A percentile compares a stretch with the other conserved stretches of the same genome.
These are phyloP conservation scores for Echinochloa phyllopogon DNA, from an alignment of 176 grass and related monocot genomes.

Conservation along the genomic window DNA sequence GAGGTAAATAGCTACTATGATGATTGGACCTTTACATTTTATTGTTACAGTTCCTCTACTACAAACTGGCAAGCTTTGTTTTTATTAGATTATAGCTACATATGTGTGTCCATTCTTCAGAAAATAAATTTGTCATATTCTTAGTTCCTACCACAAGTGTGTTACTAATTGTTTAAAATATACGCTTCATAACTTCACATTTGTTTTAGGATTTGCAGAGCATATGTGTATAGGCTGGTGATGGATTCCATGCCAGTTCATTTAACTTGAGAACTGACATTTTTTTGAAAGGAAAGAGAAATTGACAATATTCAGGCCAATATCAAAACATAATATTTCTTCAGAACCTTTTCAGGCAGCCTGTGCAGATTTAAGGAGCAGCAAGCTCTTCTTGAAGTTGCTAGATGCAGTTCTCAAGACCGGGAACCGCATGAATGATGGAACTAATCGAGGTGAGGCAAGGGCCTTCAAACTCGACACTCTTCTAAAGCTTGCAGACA, in stretches of 20 bases:
- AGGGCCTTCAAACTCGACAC: conserved; percentile 69
- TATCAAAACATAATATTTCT: conserved; percentile 60
- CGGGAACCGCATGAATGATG: conserved; percentile 65
- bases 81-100: neutral
- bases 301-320: neutral
- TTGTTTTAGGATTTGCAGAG: conserved; percentile 2
- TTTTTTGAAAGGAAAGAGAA: neutral
- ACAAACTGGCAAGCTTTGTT: neutral
- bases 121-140: neutral
- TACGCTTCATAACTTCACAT: neutral
- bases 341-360: conserved; percentile 70
- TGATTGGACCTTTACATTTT: conserved; percentile 23
- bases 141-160: neutral
- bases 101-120: neutral
- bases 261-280: neutral
- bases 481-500: conserved; percentile 70
- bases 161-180: conserved; percentile 6
- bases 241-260: conserved; percentile 1
- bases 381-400: conserved; percentile 72
- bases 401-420: conserved; percentile 70
- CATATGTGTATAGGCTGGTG: neutral
- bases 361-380: conserved; percentile 78
- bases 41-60: conserved; percentile 1
- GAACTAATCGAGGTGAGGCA: conserved; percentile 54
- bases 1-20: conserved; percentile 60